phyloP scores from a whole-genome alignment of 257 asterid species.

The Gentiana straminea region DNA sequence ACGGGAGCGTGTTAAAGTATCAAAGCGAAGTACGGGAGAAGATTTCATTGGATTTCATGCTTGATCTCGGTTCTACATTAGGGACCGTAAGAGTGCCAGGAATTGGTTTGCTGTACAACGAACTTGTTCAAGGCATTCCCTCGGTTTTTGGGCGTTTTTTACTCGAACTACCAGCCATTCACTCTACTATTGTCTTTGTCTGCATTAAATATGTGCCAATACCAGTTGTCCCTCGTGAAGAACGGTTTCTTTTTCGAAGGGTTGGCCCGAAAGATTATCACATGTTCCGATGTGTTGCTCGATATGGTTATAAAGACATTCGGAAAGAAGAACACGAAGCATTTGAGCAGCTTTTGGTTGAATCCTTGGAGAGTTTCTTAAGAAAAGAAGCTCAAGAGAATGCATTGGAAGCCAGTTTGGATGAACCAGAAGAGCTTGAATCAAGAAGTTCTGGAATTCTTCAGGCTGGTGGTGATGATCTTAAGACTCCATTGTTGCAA shows the following conservation, averaged over 20 bases:
- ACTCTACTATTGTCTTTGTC: conserved; percentile 68
- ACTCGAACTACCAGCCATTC: conserved; percentile 83
- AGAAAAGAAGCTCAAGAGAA: conserved; percentile 72
- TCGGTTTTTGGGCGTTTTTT: conserved; percentile 73
- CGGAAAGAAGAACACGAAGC: conserved; percentile 79
- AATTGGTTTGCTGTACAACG: conserved; percentile 78
- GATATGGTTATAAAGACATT: conserved; percentile 89
- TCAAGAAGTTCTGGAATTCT: conserved; percentile 25
- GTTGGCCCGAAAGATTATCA: conserved; percentile 87
- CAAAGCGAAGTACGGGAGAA: conserved; percentile 70
- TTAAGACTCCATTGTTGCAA: conserved; percentile 46
- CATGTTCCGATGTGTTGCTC: conserved; percentile 85
- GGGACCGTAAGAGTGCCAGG: conserved; percentile 90
- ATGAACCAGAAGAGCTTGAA: conserved; percentile 32
- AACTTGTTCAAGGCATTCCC: conserved; percentile 86
- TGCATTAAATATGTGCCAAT: conserved; percentile 86
- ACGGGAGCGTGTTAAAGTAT: conserved; percentile 82
- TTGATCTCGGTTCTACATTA: conserved; percentile 66
- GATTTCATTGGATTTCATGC: conserved; percentile 72
- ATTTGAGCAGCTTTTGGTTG: conserved; percentile 72
- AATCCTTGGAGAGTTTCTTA: conserved; percentile 62
- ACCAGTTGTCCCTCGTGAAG: conserved; percentile 87
- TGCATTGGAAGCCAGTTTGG: conserved; percentile 36
- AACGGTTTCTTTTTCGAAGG: conserved; percentile 70
- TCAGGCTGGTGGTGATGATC: conserved; percentile 33